These are phyloP conservation scores for Vickermania spadyakhi DNA, from an alignment of 208 protist species.

Conservation along the genomic window DNA sequence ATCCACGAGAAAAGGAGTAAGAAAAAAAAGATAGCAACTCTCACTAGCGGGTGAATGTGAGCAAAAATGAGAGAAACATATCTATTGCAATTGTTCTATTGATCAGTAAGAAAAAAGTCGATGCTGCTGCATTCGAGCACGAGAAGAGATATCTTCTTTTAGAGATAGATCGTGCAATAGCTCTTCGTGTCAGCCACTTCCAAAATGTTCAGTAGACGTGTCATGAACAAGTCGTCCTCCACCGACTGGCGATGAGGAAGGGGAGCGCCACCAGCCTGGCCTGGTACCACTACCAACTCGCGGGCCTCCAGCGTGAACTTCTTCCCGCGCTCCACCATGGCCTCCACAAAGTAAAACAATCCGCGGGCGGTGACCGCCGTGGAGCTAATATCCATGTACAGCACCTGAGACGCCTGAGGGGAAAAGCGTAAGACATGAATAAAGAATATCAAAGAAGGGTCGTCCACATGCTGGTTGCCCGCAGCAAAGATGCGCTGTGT, in stretches of 20 bases:
- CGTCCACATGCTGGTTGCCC: slow-evolving; percentile 46
- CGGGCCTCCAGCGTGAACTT: slow-evolving; percentile 43
- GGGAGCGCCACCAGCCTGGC: neutral
- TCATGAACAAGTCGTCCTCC: neutral
- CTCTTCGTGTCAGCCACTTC: neutral
- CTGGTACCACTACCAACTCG: slow-evolving; percentile 1
- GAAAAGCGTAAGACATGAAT: slow-evolving; percentile 76
- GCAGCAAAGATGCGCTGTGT: slow-evolving; percentile 46
- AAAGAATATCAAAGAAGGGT: slow-evolving; percentile 64
- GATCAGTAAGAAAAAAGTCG: no score
- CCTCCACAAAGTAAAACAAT: slow-evolving; percentile 69
- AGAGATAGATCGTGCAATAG: neutral
- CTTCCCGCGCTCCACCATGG: slow-evolving; percentile 59
- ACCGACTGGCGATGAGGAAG: neutral
- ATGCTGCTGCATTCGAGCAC: no score
- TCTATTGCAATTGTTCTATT: no score
- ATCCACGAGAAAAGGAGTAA: no score
- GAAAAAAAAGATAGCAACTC: no score
- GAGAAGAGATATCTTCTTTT: no score
- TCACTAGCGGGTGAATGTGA: no score
- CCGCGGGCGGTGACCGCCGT: slow-evolving; percentile 68
- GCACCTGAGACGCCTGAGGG: slow-evolving; percentile 49
- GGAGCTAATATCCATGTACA: slow-evolving; percentile 72
- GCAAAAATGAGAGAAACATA: no score
- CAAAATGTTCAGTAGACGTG: neutral